A percentile compares a stretch with the other conserved stretches of the same genome.
Conservation (phyloP, 345 rosid genomes). For the Moringa oleifera region DNA sequence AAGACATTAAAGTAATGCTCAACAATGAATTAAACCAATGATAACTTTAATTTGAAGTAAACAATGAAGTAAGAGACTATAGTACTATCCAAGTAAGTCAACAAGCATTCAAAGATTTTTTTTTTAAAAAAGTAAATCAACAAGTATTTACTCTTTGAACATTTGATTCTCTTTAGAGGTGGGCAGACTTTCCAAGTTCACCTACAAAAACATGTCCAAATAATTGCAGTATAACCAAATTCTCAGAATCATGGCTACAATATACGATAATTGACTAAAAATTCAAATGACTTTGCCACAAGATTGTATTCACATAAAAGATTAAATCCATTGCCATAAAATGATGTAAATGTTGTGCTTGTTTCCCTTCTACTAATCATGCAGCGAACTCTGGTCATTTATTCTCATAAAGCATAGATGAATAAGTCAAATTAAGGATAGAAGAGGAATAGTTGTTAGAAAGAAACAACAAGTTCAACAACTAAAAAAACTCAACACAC, state of each 20-base stretch:
- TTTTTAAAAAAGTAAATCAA: too few species aligned
- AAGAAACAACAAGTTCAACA: not conserved
- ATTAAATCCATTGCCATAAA: not conserved
- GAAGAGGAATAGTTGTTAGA: not conserved
- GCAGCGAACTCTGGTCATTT: slow-evolving; percentile 98
- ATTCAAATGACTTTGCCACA: not conserved
- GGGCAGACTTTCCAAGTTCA: slow-evolving; percentile 84
- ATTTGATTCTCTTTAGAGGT: slow-evolving; percentile 97
- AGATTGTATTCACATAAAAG: too few species aligned
- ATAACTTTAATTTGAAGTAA: not conserved
- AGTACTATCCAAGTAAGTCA: not conserved
- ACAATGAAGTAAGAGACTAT: not conserved
- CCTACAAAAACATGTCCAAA: slow-evolving; percentile 33
- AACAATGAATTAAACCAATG: not conserved
- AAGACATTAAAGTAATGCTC: slow-evolving; percentile 1
- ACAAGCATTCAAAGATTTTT: too few species aligned
- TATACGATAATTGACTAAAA: too few species aligned
- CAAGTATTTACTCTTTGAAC: slow-evolving; percentile 67
- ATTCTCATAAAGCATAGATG: slow-evolving; percentile 43
- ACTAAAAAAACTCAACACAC: too few species aligned
- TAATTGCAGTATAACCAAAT: slow-evolving; percentile 6
- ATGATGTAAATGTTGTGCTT: slow-evolving; percentile 35
- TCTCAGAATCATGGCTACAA: not conserved
- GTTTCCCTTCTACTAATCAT: slow-evolving; percentile 87
- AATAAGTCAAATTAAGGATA: not conserved